Conservation (phyloP, 495 filamentous ascomycete species). For the Penicillium lividum region DNA sequence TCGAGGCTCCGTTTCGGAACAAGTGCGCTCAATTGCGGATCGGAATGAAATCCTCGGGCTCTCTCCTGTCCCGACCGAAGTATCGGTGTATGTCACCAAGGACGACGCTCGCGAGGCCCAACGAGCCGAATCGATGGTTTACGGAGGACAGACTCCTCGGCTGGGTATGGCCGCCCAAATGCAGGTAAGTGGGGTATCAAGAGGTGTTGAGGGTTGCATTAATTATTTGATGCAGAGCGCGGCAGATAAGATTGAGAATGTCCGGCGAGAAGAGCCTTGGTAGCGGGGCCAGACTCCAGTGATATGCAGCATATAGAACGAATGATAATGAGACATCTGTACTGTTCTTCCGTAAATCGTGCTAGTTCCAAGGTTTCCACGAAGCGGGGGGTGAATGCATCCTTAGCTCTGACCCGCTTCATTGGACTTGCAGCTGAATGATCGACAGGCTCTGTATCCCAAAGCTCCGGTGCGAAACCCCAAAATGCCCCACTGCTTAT, state of each 20-base stretch:
- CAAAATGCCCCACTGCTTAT: background rate
- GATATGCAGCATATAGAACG: background rate
- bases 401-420: constrained; percentile 5
- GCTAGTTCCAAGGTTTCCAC: too few relatives aligned
- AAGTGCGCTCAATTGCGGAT: constrained; percentile 39
- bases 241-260: constrained; percentile 35
- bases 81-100: constrained; percentile 35
- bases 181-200: constrained; percentile 29
- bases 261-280: constrained; percentile 16
- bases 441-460: constrained; percentile 3
- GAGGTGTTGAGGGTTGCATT: constrained; percentile 6
- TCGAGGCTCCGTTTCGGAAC: constrained; percentile 32
- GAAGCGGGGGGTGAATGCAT: background rate
- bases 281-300: background rate
- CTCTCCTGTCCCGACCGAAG: constrained; percentile 22
- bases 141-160: constrained; percentile 34
- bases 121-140: constrained; percentile 30
- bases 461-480: background rate
- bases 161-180: constrained; percentile 34
- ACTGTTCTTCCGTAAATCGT: too few relatives aligned
- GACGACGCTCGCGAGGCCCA: constrained; percentile 39
- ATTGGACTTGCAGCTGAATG: background rate
- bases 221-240: constrained; percentile 28
- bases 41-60: constrained; percentile 35
- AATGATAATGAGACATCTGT: constrained; percentile 3